phyloP scores from a whole-genome alignment of 768 basidiomycete genomes.

The Pleurotus platypus region DNA sequence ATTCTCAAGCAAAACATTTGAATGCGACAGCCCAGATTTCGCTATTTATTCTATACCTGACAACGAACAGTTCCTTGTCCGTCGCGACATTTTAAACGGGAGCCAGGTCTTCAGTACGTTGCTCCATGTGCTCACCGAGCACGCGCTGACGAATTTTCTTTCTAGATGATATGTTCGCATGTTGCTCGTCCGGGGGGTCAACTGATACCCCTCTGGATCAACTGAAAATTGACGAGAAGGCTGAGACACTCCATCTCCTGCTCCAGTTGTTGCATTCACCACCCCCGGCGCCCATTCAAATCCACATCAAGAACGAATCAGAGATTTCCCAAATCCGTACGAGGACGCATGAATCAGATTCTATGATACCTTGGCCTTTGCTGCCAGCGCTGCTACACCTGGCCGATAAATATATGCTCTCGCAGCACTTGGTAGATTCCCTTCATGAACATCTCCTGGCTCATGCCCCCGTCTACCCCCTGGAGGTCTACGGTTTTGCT shows the following conservation, averaged over 20 bases:
- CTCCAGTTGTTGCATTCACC: conserved; percentile 56
- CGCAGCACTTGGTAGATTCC: conserved; percentile 35
- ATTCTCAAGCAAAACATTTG: conserved; percentile 25
- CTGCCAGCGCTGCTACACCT: conserved; percentile 53
- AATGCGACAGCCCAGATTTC: conserved; percentile 52
- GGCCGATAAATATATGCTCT: conserved; percentile 65
- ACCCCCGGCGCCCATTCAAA: conserved; percentile 38
- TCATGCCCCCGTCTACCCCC: conserved; percentile 44
- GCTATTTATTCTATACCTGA: conserved; percentile 52
- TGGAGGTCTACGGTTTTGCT: conserved; percentile 64
- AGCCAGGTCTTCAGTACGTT: conserved; percentile 66
- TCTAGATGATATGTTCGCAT: conserved; percentile 66
- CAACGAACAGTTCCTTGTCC: conserved; percentile 44
- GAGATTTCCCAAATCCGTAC: conserved; percentile 23
- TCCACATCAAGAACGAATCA: conserved; percentile 23
- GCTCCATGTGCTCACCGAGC: conserved; percentile 6
- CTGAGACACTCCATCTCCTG: conserved; percentile 43
- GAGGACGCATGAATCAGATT: conserved; percentile 34
- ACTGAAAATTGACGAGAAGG: conserved; percentile 56
- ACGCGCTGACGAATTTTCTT: conserved; percentile 10
- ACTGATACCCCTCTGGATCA: conserved; percentile 23
- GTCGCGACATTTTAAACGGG: conserved; percentile 41
- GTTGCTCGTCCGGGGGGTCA: conserved; percentile 29
- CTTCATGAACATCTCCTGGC: conserved; percentile 52
- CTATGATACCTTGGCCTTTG: conserved; percentile 63